Base-by-base conservation (phyloP, 257 asterid genomes). In the Gentiana straminea region DNA sequence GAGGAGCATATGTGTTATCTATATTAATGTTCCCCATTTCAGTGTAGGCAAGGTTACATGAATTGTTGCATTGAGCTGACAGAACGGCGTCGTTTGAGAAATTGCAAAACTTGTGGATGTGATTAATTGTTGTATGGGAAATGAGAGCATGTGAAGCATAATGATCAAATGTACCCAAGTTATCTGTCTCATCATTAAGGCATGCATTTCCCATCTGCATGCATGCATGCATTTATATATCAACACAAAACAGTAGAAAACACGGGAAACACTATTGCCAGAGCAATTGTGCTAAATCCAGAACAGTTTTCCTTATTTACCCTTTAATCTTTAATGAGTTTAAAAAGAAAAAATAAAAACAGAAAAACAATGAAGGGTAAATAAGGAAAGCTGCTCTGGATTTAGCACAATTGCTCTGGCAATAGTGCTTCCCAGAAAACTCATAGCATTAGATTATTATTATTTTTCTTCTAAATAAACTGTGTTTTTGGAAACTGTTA, bases 141-240 rank as follows among this genome's bases (percentile, higher is more conserved):
- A 88, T 73, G 13, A 88, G 41, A 15, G 97, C 95, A 47, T 88
- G 97, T 12, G 72, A 71, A 39, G 69, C 82, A 8, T 81, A 81
- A 56, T 71, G 85, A 35, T 82, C 83, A 33, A 77, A 85, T 90
- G 83, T 81, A 3, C 97, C 97, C 64, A 53, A 57, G 2, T 41
- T 33, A 51, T 88, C 95, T 0, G 83, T 78, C 67, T 79, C 94
- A 12, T 80, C 94, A 63, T 88, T 73, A 32, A 85, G 69, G 60
- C 79, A 84, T 0, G 95, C 95, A 53, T 88, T 88, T 36, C 96
- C 97, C 4, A 88, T 79, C 95, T 88, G 77, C 65, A 51, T 32
- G 37, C 3, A 3, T n/a, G 8, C 32, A 32, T 15, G 24, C 24
- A 15, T 15, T 15, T 15, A 15, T 15, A 15, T 55, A 8, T 39